Base-by-base conservation (phyloP, 1,284 basidiomycete species). In the Macrocybe sp. region DNA sequence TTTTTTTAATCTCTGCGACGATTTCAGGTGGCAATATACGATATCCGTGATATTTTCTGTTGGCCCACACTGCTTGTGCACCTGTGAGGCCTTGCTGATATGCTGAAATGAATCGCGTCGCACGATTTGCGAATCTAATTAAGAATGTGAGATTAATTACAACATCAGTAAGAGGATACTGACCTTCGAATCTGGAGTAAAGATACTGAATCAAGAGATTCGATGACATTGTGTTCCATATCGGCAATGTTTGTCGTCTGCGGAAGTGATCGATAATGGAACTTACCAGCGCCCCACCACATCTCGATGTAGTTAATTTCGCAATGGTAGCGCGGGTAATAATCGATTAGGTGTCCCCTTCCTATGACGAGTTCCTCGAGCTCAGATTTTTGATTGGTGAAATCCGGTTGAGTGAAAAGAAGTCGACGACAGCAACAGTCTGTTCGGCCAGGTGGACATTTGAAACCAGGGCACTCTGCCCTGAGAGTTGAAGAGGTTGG, bases 361-460 rank as follows among this genome's bases (percentile, higher is more conserved):
- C 46, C 44, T 6, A 37, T 41, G 12, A 59, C 46, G 2, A 55
- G 34, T 38, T 60, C 59, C 43, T 60, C 52, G 8, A 66, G 59
- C n/a, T n/a, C n/a, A n/a, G n/a, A n/a, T n/a, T n/a, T n/a, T n/a
- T n/a, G n/a, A n/a, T n/a, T n/a, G n/a, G 7, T 45, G 59, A 63
- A 3, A 65, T 43, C 10, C 59, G 9, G 10, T 51, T n/a, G n/a
- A n/a, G n/a, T n/a, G n/a, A n/a, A n/a, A n/a, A n/a, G n/a, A n/a
- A n/a, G n/a, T n/a, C n/a, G 41, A 1, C 52, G 50, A 41, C 59
- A 59, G 39, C 61, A 63, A 47, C 63, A 64, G 28, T 51, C 49
- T 3, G 50, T 46, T 60, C n/a, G n/a, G n/a, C n/a, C n/a, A n/a
- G n/a, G n/a, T n/a, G n/a, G n/a, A n/a, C n/a, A n/a, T n/a, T n/a